Percentiles rank a stretch among this genome's conserved stretches.
phyloP scores from a whole-genome alignment of 352 stramenopile species.

The Hyaloperonospora brassicae region DNA sequence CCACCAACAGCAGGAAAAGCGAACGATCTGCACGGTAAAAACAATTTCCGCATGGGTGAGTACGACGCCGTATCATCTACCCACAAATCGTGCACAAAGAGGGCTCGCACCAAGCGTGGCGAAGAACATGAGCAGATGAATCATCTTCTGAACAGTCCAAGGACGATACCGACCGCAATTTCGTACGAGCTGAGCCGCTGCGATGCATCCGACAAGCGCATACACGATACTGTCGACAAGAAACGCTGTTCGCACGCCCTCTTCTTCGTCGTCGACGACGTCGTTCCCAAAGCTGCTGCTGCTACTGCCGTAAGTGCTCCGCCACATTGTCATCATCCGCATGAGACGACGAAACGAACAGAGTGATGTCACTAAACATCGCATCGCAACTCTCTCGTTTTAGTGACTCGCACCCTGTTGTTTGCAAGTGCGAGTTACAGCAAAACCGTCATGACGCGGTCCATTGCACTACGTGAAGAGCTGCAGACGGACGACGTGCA shows the following conservation, averaged over 20 bases:
- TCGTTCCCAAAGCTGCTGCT: slow-evolving; percentile 8
- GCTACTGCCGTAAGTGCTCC: too few relatives aligned
- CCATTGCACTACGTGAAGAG: slow-evolving; percentile 12
- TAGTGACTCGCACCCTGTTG: slow-evolving; percentile 13
- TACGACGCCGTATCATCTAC: too few relatives aligned
- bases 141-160: slow-evolving; percentile 85
- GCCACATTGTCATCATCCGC: too few relatives aligned
- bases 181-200: slow-evolving; percentile 63
- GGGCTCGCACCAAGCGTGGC: not conserved
- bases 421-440: not conserved
- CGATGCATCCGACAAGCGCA: slow-evolving; percentile 45
- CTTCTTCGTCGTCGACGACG: slow-evolving; percentile 24
- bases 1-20: slow-evolving; percentile 65
- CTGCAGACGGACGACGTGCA: slow-evolving; percentile 24
- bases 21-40: slow-evolving; percentile 36
- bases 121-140: slow-evolving; percentile 64
- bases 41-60: not conserved
- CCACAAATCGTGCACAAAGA: not conserved
- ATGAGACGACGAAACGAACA: slow-evolving; percentile 2
- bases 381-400: slow-evolving; percentile 1
- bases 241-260: slow-evolving; percentile 55
- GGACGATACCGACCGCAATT: slow-evolving; percentile 78
- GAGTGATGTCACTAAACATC: slow-evolving; percentile 4
- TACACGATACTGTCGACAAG: slow-evolving; percentile 63
- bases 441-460: slow-evolving; percentile 4